phyloP scores from a whole-genome alignment of 106 monocot genomes.

The Cymbidium sinense region DNA sequence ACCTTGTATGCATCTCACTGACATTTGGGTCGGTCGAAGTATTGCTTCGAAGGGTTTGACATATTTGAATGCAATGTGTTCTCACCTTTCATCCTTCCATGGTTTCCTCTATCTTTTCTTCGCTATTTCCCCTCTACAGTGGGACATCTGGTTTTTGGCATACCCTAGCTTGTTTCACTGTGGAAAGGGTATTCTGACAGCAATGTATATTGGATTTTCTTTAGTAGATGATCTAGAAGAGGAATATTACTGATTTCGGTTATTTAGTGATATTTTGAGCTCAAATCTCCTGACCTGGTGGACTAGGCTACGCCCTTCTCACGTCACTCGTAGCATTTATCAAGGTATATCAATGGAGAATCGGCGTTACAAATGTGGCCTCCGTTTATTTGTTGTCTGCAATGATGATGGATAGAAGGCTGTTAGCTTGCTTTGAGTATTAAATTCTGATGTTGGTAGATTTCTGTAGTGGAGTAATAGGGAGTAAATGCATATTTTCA shows the following conservation, averaged over 20 bases:
- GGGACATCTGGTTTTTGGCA: not conserved
- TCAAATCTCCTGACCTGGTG: not conserved
- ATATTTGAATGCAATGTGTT: not conserved
- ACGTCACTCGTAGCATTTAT: not conserved
- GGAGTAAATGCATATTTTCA: too few species aligned
- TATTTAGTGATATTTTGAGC: not conserved
- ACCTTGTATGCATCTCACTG: not conserved
- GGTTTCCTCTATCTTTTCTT: not conserved
- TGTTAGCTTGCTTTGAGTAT: not conserved
- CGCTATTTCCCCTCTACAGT: not conserved
- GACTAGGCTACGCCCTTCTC: not conserved
- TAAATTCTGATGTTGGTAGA: too few species aligned
- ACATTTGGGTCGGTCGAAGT: not conserved
- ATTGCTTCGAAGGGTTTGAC: not conserved
- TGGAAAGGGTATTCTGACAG: not conserved
- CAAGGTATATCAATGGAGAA: not conserved
- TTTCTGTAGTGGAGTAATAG: too few species aligned
- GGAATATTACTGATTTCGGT: not conserved
- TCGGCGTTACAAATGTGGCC: not conserved
- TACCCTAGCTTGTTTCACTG: not conserved
- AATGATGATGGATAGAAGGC: not conserved
- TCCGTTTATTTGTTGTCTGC: not conserved
- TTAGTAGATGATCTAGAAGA: not conserved
- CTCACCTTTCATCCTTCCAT: not conserved
- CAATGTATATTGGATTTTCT: not conserved